These are phyloP conservation scores for Coprinellus micaceus DNA, from an alignment of 768 basidiomycete genomes.

Conservation along the genomic window DNA sequence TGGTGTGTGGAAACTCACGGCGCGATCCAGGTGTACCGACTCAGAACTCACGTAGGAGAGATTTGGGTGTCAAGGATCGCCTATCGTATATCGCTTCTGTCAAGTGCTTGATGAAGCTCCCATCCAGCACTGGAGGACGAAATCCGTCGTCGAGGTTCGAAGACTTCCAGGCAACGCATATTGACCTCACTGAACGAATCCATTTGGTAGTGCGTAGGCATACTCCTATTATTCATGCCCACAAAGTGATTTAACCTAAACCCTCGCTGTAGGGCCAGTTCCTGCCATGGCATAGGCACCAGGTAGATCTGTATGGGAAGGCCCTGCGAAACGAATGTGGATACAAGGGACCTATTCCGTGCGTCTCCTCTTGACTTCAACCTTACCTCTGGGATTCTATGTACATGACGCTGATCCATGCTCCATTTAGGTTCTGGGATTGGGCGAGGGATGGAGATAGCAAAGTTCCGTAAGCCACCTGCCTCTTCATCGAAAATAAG, in stretches of 20 bases:
- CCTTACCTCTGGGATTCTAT: not conserved
- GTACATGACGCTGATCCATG: not conserved
- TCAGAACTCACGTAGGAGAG: conserved; percentile 3
- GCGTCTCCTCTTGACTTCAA: not conserved
- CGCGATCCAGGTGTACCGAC: no score
- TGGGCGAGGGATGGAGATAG: conserved; percentile 8
- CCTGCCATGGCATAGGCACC: conserved; percentile 24
- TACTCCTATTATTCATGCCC: no score
- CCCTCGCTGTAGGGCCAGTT: conserved; percentile 22
- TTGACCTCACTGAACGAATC: conserved; percentile 14
- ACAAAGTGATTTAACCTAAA: not conserved
- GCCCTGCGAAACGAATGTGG: conserved; percentile 23
- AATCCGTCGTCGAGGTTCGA: conserved; percentile 10
- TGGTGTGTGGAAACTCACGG: no score
- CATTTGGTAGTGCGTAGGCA: conserved; percentile 10
- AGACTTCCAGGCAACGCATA: conserved; percentile 7
- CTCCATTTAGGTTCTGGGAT: conserved; percentile 3
- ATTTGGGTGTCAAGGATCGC: conserved; percentile 2
- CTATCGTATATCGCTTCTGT: conserved; percentile 19
- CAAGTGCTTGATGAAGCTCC: conserved; percentile 15
- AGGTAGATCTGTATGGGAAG: conserved; percentile 19
- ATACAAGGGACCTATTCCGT: conserved; percentile 23
- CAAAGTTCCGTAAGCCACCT: not conserved
- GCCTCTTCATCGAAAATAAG: not conserved
- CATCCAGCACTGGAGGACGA: not conserved